Conservation (phyloP, 331 rosid species). For the Rhamnella rubrinervis region DNA sequence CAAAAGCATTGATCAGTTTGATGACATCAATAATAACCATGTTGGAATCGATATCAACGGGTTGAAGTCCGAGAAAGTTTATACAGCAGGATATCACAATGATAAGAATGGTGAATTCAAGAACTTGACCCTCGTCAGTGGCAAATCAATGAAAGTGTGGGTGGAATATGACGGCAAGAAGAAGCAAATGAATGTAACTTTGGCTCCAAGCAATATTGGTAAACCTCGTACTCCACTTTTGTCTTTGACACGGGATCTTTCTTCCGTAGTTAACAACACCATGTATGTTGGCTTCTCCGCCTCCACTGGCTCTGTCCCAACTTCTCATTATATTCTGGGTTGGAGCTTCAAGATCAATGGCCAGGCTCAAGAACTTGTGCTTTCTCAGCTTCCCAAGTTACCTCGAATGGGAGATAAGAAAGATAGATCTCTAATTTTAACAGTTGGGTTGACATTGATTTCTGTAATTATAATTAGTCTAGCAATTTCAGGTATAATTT, state of each 20-base stretch:
- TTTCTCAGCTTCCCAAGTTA: constrained; percentile 28
- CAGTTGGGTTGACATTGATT: no score
- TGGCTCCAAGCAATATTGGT: constrained; percentile 11
- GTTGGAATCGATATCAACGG: constrained; percentile 43
- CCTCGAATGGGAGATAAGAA: not conserved
- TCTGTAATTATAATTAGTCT: not conserved
- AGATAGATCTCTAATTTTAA: no score
- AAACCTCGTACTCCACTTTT: constrained; percentile 37
- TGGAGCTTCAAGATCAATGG: constrained; percentile 43
- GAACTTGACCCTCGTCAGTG: constrained; percentile 21
- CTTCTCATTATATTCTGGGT: constrained; percentile 30
- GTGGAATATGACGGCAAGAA: constrained; percentile 30
- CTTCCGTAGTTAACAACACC: constrained; percentile 13
- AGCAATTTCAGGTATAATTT: not conserved
- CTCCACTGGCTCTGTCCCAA: constrained; percentile 10
- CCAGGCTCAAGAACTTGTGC: constrained; percentile 14
- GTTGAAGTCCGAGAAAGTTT: not conserved
- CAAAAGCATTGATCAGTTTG: not conserved
- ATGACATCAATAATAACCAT: constrained; percentile 41
- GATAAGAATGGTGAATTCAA: not conserved
- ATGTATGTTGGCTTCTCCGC: constrained; percentile 42
- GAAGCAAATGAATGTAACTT: constrained; percentile 26
- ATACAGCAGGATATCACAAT: constrained; percentile 9
- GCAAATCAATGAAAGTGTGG: constrained; percentile 35
- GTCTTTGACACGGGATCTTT: constrained; percentile 24